Evolutionary conservation across 768 basidiomycete genomes (phyloP), one percentile per base, ranked within the genome.

Genomic region (Tubosaeta sp.): DNA sequence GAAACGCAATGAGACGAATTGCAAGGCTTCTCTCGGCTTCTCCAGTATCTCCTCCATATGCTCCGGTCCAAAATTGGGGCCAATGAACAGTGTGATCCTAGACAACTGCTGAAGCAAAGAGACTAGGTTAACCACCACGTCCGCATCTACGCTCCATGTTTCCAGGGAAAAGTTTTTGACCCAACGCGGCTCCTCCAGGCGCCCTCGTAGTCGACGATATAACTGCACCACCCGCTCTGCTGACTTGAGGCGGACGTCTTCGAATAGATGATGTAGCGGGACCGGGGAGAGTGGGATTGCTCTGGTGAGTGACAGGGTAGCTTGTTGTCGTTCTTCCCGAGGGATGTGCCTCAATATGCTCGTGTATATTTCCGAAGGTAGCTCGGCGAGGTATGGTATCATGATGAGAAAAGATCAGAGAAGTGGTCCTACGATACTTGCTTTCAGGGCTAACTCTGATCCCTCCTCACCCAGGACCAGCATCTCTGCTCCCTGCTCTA

Each of bases 61-160:
- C 57, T 94, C 91, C 2, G 92, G 92, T 0, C 83, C 66, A 65
- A 92, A 92, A 37, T 67, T 76, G 0, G 90, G 83, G 0, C 93
- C 94, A 55, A 95, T 74, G 66, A 82, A 83, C 46, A 97, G 65
- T 25, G 65, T 70, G 55, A 95, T 63, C 7, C 70, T 69, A 25
- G 66, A 64, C 17, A 89, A 57, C 17, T 71, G 67, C 2, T 82
- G 75, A 9, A 94, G 70, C 33, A 85, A 68, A 19, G 70, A 65
- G 17, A 93, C 57, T n/a, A 91, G 61, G 62, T 88, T 88, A 60
- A 85, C 76, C 38, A 91, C 70, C 13, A 89, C 77, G 53, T 90
- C 84, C 3, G 88, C 85, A 61, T 93, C 88, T 27, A 82, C 83
- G 7, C 63, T 73, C 88, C 88, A 94, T 13, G 76, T 71, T 64